These are phyloP conservation scores for Cryptosporidium muris DNA, from an alignment of 169 alveolate genomes.

Conservation along the genomic window DNA sequence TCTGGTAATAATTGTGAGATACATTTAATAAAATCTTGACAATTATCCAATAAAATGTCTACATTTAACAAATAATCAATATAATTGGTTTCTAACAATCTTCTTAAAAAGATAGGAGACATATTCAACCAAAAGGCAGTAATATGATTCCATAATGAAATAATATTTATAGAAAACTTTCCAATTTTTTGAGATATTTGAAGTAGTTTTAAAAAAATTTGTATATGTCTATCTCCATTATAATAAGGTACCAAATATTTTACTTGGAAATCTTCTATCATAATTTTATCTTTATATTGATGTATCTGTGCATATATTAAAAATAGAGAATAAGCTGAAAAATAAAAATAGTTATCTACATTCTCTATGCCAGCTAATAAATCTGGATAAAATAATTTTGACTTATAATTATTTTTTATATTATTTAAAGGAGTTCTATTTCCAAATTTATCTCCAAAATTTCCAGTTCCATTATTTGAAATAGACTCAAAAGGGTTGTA, in stretches of 20 bases:
- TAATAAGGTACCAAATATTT: slow-evolving; percentile 23
- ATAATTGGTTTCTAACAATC: slow-evolving; percentile 46
- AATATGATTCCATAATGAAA: slow-evolving; percentile 52
- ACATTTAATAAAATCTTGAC: slow-evolving; percentile 12
- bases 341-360: slow-evolving; percentile 27
- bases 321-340: slow-evolving; percentile 35
- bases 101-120: slow-evolving; percentile 47
- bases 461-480: background rate
- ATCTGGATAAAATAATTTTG: slow-evolving; percentile 13
- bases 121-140: slow-evolving; percentile 45
- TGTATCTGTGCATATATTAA: slow-evolving; percentile 33
- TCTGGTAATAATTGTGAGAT: slow-evolving; percentile 10
- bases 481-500: slow-evolving; percentile 21
- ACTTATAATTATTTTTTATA: background rate
- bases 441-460: background rate
- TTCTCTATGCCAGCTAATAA: background rate
- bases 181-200: slow-evolving; percentile 2
- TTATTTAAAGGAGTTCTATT: background rate
- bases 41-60: slow-evolving; percentile 4
- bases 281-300: background rate
- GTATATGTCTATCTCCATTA: slow-evolving; percentile 52
- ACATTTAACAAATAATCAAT: slow-evolving; percentile 18
- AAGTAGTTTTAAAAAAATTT: slow-evolving; percentile 17
- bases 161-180: slow-evolving; percentile 26
- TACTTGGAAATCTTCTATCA: background rate